Evolutionary conservation across 2,329 filamentous ascomycete genomes (phyloP), one percentile per base, ranked within the genome.

Genomic region (Fusarium falciforme): DNA sequence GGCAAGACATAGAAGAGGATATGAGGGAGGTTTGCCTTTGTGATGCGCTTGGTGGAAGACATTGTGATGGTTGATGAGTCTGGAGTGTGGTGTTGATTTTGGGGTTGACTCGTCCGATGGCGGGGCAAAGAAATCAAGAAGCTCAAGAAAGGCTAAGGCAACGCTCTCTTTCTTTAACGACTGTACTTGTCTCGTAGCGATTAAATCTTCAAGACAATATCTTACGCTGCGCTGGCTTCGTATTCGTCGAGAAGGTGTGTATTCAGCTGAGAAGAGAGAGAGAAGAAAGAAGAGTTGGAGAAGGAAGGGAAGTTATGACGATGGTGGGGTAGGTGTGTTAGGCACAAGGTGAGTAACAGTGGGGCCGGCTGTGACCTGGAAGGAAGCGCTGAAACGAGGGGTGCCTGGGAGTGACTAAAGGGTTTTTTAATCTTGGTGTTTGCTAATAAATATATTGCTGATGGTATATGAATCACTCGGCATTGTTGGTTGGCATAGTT

Each of bases 41-140:
- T 76, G 80, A 87, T 85, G 77, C 85, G 85, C 73, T 86, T 86
- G 73, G 79, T 81, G 9, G 84, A 47, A 25, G 42, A 83, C 84
- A 85, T 85, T 74, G 44, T 79, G 73, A 64, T 31, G 52, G 49
- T 40, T 36, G 47, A 49, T 59, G 14, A 9, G 27, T 25, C 7
- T 47, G 33, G 27, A 31, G 58, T 22, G 29, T 67, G 67, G 44
- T 60, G 66, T 63, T 33, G 40, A 36, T 55, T 47, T 22, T 59
- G 63, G 68, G 29, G n/a, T 22, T 65, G 62, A 31, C 42, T 47
- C 17, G 65, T 44, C 38, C 29, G 62, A 60, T 57, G 55, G 33
- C 38, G 61, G 52, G 55, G 42, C 14, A 38, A 31, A 63, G 25
- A 52, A 38, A 33, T 58, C 52, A 17, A 47, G 17, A 20, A 42